Conservation (phyloP, 768 basidiomycete genomes). For the Hygrophorus russula region DNA sequence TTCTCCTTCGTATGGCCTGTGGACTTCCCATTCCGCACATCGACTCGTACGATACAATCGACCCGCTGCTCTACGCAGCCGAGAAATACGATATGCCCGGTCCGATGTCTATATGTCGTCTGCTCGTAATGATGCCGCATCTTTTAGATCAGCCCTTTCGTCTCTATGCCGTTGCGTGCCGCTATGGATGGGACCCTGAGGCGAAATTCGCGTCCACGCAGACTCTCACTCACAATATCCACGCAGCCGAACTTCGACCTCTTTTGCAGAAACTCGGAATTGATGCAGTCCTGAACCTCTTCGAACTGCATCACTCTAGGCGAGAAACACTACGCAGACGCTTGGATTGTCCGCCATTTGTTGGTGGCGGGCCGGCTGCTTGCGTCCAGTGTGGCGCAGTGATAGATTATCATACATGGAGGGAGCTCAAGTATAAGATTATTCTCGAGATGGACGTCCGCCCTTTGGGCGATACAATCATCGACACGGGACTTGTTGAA, state of each 20-base stretch:
- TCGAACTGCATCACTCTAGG: constrained; percentile 42
- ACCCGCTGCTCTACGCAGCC: constrained; percentile 47
- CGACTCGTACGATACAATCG: constrained; percentile 40
- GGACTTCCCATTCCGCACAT: constrained; percentile 42
- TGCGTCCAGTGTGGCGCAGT: constrained; percentile 39
- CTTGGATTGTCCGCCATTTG: constrained; percentile 49
- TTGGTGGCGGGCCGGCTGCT: constrained; percentile 29
- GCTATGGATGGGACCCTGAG: constrained; percentile 50
- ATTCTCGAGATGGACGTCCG: constrained; percentile 46
- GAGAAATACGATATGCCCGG: constrained; percentile 68
- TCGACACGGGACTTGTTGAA: constrained; percentile 32
- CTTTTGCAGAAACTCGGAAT: constrained; percentile 37
- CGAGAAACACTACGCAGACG: constrained; percentile 36
- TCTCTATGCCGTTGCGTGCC: constrained; percentile 42
- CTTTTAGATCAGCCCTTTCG: constrained; percentile 40
- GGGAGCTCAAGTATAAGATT: constrained; percentile 49
- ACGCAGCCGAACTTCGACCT: constrained; percentile 30
- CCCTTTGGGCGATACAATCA: constrained; percentile 48
- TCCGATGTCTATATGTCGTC: constrained; percentile 46
- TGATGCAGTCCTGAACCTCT: constrained; percentile 39
- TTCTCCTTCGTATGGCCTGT: constrained; percentile 48
- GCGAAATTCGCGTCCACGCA: constrained; percentile 40
- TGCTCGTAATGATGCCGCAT: constrained; percentile 40
- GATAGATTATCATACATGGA: constrained; percentile 52
- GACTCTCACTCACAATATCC: constrained; percentile 44